Evolutionary conservation across 2,329 filamentous ascomycete species (phyloP).

Genomic region (Cladosporium sp.): DNA sequence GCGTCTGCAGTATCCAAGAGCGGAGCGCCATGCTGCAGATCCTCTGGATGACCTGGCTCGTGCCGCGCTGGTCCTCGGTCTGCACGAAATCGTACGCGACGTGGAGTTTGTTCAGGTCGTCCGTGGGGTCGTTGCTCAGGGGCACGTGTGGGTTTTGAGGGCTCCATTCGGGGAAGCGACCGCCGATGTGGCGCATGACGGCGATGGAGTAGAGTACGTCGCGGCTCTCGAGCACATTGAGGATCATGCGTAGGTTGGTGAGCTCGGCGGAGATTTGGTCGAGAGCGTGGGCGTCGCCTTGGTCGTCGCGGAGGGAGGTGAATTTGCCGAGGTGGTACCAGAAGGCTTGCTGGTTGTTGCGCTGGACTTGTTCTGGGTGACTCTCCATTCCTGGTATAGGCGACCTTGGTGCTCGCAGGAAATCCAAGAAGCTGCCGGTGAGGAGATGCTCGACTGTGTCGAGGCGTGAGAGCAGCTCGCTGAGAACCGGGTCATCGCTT

Average conservation of each 20-base stretch:
- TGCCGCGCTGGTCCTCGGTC: constrained; percentile 39
- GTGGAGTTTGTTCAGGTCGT: constrained; percentile 39
- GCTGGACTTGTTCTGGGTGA: constrained; percentile 44
- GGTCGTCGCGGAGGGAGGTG: constrained; percentile 58
- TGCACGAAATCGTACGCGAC: constrained; percentile 45
- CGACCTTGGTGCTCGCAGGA: constrained; percentile 47
- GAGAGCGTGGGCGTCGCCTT: constrained; percentile 44
- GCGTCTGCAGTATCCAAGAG: constrained; percentile 30
- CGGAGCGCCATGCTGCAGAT: constrained; percentile 45
- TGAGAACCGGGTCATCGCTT: constrained; percentile 44
- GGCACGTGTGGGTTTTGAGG: constrained; percentile 21
- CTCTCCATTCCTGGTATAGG: constrained; percentile 29
- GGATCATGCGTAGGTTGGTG: constrained; percentile 57
- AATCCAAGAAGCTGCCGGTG: constrained; percentile 63
- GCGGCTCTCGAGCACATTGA: constrained; percentile 77
- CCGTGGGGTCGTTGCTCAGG: constrained; percentile 30
- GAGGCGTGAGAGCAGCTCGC: constrained; percentile 60
- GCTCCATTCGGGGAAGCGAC: constrained; percentile 44
- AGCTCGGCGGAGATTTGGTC: constrained; percentile 53
- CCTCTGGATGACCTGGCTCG: constrained; percentile 43
- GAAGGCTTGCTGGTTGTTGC: constrained; percentile 43
- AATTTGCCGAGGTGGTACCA: constrained; percentile 75
- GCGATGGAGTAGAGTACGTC: constrained; percentile 88
- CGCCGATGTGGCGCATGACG: constrained; percentile 67
- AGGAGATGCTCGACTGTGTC: constrained; percentile 70